Conservation (phyloP, 2,329 filamentous ascomycete genomes). For the Simplicillium sp. region DNA sequence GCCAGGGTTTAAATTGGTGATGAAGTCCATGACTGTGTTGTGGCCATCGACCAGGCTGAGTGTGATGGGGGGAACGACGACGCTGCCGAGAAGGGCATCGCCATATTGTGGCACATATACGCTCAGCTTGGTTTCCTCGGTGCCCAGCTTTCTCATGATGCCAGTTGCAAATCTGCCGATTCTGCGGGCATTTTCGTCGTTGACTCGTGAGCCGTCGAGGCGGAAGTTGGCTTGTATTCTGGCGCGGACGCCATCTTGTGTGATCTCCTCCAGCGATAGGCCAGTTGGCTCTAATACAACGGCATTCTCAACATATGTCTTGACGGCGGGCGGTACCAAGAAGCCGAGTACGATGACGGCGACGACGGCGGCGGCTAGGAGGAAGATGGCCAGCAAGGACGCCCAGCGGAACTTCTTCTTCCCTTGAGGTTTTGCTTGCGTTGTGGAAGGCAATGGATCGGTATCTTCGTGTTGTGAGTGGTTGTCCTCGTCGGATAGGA, state of each 20-base stretch:
- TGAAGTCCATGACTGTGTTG: conserved; percentile 67
- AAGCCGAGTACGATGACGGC: conserved; percentile 71
- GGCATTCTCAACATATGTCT: conserved; percentile 80
- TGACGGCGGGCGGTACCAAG: conserved; percentile 67
- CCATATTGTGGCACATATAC: conserved; percentile 79
- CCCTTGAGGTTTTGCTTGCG: conserved; percentile 23
- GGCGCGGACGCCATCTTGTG: conserved; percentile 64
- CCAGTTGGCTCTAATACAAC: conserved; percentile 74
- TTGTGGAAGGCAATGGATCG: conserved; percentile 25
- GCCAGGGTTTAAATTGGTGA: conserved; percentile 67
- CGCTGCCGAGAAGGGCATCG: conserved; percentile 67
- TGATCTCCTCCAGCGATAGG: conserved; percentile 79
- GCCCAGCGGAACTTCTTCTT: conserved; percentile 51
- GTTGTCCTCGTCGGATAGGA: conserved; percentile 27
- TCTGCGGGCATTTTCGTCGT: conserved; percentile 59
- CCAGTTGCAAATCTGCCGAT: conserved; percentile 73
- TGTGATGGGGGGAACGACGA: conserved; percentile 63
- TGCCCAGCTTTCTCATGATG: conserved; percentile 69
- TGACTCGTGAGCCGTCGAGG: conserved; percentile 69
- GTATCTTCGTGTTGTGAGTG: conserved; percentile 16
- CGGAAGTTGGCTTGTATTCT: conserved; percentile 74
- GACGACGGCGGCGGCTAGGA: conserved; percentile 54
- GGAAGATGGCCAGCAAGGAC: conserved; percentile 61
- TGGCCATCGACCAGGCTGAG: conserved; percentile 71
- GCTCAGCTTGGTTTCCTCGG: conserved; percentile 58